Base-by-base conservation (phyloP, 2,329 filamentous ascomycete species). In the Lachnellula occidentalis region DNA sequence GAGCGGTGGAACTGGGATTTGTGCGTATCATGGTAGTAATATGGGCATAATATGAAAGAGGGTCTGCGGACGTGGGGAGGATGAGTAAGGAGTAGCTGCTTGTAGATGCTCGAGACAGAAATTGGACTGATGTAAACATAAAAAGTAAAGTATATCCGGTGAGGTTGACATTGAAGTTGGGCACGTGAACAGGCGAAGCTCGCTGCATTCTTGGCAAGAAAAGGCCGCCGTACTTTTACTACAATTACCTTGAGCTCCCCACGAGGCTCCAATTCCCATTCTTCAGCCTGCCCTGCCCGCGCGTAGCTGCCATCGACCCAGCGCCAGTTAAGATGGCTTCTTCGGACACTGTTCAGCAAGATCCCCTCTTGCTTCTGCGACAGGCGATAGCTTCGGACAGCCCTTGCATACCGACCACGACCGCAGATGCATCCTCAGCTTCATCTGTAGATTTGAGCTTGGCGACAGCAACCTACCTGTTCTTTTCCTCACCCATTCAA, bases 361-460 rank as follows among this genome's bases (percentile, higher is more conserved):
- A 97, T 69, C 84, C 92, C 49, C 85, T 97, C 61, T 78, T 91
- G 61, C 85, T 94, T 60, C 80, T 97, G 64, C 89, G 92, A 67
- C 85, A 88, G 69, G 86, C 88, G 60, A 94, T 97, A 73, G 83
- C 87, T 52, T 80, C 83, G 54, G 79, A 79, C 64, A 81, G 78
- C 65, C 73, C 84, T 49, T 87, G 92, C 54, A 79, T 89, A 52
- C 88, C 92, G 43, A 89, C 87, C 55, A 86, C 83, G 54, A 87
- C 85, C 53, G 73, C 82, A 62, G 84, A 90, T 64, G 76, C 82
- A 14, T 77, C 81, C 47, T 79, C 79, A 24, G 74, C 78, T 51
- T 79, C 87, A 64, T 82, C 86, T 12, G 70, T 76, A 4, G 66
- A 70, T 45, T 60, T 79, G 46, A 77, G 81, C 60, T 81, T 96